These are phyloP conservation scores for Pythium phragmiticola DNA, from an alignment of 352 stramenopile genomes.

Conservation along the genomic window DNA sequence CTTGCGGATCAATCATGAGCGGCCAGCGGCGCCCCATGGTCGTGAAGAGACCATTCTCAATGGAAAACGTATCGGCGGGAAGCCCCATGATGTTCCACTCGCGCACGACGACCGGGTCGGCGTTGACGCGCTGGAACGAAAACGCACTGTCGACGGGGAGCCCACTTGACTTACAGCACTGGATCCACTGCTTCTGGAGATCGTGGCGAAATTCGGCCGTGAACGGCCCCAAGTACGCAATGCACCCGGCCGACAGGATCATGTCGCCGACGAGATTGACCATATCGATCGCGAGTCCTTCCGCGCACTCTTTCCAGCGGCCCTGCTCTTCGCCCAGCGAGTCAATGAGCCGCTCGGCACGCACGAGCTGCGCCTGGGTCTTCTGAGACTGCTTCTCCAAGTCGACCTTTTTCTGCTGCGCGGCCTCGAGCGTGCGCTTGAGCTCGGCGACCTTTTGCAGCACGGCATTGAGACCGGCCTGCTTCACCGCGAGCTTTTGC, in stretches of 20 bases:
- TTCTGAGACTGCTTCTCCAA: constrained; percentile 86
- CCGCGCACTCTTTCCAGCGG: constrained; percentile 86
- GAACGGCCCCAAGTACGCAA: constrained; percentile 93
- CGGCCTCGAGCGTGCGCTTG: constrained; percentile 85
- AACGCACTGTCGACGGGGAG: constrained; percentile 88
- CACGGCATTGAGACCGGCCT: constrained; percentile 77
- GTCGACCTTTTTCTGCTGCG: constrained; percentile 92
- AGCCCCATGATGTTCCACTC: constrained; percentile 93
- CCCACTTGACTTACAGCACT: constrained; percentile 67
- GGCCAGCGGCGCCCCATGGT: constrained; percentile 90
- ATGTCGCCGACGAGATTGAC: constrained; percentile 93
- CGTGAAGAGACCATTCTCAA: constrained; percentile 92
- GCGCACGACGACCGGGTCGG: constrained; percentile 84
- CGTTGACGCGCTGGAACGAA: constrained; percentile 80
- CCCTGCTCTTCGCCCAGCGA: constrained; percentile 89
- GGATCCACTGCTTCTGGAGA: constrained; percentile 85
- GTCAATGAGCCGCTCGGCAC: constrained; percentile 90
- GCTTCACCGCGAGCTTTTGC: constrained; percentile 84
- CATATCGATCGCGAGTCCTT: constrained; percentile 75
- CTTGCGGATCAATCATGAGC: constrained; percentile 94
- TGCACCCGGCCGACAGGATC: constrained; percentile 89
- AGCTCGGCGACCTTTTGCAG: constrained; percentile 85
- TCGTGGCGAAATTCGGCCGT: constrained; percentile 83
- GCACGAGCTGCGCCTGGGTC: constrained; percentile 86
- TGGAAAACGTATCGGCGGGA: constrained; percentile 91